phyloP scores from a whole-genome alignment of 495 filamentous ascomycete genomes.

The Tirmania nivea region DNA sequence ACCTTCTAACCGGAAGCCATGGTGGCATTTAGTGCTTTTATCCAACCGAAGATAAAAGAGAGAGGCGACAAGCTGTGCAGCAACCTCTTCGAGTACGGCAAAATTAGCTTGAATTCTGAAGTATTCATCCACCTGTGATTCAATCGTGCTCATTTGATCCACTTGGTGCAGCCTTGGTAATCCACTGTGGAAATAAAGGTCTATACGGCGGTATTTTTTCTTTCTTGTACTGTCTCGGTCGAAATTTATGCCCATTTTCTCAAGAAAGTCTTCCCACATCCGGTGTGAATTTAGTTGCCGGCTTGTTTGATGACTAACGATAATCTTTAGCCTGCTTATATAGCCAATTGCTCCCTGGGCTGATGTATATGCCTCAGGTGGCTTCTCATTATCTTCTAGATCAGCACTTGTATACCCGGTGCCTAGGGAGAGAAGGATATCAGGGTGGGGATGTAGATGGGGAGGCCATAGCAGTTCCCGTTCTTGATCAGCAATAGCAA shows the following conservation, averaged over 20 bases:
- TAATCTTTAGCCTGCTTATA: neutral
- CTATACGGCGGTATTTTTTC: conserved; percentile 12
- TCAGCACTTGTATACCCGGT: conserved; percentile 9
- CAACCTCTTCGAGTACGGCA: conserved; percentile 6
- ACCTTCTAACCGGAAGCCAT: neutral
- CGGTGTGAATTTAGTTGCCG: conserved; percentile 8
- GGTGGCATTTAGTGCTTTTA: neutral
- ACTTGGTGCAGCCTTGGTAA: conserved; percentile 19
- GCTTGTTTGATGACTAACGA: conserved; percentile 2
- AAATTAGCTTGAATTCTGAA: neutral
- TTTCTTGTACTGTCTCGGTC: neutral
- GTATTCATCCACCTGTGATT: neutral
- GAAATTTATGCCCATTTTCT: neutral
- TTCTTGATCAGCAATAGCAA: conserved; percentile 21
- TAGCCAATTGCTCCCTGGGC: neutral
- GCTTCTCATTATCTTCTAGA: neutral
- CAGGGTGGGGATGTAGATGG: conserved; percentile 15
- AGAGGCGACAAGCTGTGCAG: conserved; percentile 14
- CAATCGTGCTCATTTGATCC: conserved; percentile 2
- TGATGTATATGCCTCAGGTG: neutral
- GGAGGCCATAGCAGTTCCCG: conserved; percentile 23
- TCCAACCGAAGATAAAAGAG: conserved; percentile 16
- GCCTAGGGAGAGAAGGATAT: conserved; percentile 25
- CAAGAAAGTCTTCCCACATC: conserved; percentile 8
- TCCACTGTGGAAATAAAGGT: conserved; percentile 10